Conservation (phyloP, 805 yeast species). For the Saccharomycopsis oosterbeekiorum region DNA sequence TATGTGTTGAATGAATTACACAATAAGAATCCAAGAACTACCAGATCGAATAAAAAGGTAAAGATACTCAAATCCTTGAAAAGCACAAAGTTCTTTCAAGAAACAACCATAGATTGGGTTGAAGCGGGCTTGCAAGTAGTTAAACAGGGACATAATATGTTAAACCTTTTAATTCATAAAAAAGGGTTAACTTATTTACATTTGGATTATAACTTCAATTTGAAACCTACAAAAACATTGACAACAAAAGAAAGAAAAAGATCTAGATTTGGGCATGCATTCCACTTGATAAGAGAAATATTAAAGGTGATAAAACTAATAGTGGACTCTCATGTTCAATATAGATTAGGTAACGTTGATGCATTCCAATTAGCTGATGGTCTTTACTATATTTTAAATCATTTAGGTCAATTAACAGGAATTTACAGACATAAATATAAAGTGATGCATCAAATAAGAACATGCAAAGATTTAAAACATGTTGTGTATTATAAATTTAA, state of each 20-base stretch:
- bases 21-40: constrained; percentile 24
- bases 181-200: constrained; percentile 88
- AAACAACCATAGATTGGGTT: constrained; percentile 93
- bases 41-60: constrained; percentile 39
- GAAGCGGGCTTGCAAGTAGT: constrained; percentile 96
- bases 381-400: constrained; percentile 78
- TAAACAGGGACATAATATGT: constrained; percentile 88
- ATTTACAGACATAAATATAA: constrained; percentile 93
- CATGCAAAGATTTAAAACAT: constrained; percentile 92
- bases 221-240: constrained; percentile 91
- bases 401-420: constrained; percentile 92
- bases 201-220: constrained; percentile 87
- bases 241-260: constrained; percentile 95
- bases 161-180: constrained; percentile 79
- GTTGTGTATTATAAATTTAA: constrained; percentile 82
- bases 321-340: constrained; percentile 92
- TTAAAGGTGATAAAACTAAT: constrained; percentile 72
- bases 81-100: constrained; percentile 80
- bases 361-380: constrained; percentile 95
- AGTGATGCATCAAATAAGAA: constrained; percentile 96
- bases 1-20: constrained; percentile 66
- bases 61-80: constrained; percentile 56
- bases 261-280: constrained; percentile 93
- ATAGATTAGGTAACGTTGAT: constrained; percentile 80
- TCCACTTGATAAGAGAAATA: constrained; percentile 87